phyloP scores from a whole-genome alignment of 306 rosid species.

The Neltuma alba region DNA sequence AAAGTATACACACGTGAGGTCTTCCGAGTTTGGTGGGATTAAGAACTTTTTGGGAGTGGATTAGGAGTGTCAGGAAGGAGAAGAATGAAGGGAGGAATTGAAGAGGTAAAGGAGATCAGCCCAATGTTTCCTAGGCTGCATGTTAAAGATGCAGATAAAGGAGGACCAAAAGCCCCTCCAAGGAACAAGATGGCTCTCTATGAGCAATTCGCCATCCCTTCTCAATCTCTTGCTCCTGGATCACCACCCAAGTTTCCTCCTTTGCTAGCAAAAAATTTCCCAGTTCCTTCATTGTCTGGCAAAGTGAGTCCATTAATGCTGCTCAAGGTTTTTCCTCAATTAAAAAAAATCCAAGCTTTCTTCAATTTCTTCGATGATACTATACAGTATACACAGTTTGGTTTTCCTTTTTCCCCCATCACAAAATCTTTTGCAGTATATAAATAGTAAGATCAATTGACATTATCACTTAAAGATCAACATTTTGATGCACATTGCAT shows the following conservation, averaged over 20 bases:
- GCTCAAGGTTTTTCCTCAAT: background rate
- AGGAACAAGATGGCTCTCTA: conserved; percentile 88
- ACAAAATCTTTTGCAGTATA: background rate
- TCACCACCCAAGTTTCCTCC: conserved; percentile 55
- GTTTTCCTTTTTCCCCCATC: background rate
- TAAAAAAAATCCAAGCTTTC: background rate
- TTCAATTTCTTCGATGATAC: background rate
- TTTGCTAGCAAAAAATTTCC: conserved; percentile 38
- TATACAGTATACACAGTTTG: background rate
- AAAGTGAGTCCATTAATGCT: conserved; percentile 48
- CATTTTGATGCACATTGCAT: conserved; percentile 14
- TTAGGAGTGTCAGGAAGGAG: conserved; percentile 25
- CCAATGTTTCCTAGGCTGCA: conserved; percentile 82
- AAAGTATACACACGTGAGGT: conserved; percentile 9
- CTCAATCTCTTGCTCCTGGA: conserved; percentile 52
- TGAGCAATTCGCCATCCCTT: conserved; percentile 62
- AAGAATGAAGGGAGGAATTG: conserved; percentile 48
- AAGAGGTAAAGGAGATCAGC: conserved; percentile 46
- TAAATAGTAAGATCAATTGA: background rate
- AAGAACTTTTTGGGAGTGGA: background rate
- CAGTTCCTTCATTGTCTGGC: conserved; percentile 46
- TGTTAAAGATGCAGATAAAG: conserved; percentile 70
- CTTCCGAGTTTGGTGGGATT: conserved; percentile 17
- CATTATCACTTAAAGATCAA: background rate
- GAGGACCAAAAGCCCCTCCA: conserved; percentile 80